Base-by-base conservation (phyloP, 805 yeast genomes). In the Candida oleophila region DNA sequence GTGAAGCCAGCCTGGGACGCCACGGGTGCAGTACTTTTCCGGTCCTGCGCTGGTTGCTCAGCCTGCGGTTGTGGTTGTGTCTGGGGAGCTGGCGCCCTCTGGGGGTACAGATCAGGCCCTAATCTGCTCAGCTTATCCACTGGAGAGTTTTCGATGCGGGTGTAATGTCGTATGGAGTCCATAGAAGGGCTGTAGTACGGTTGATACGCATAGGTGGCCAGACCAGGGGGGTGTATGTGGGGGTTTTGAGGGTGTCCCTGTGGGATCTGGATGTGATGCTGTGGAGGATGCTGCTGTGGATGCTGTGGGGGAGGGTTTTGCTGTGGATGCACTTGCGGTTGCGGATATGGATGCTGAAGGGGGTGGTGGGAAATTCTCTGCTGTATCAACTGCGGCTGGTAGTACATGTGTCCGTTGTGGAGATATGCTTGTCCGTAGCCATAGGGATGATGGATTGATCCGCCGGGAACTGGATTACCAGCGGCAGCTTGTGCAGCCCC, bases 1-100 rank as follows among this genome's bases (percentile, higher is more conserved):
- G 62, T 54, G 45, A 59, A 57, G 42, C 61, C n/a, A 14, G 40
- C 22, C 22, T 28, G 44, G 43, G 46, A 32, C 12, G 33, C 33
- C 14, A 9, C 12, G 18, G 38, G 18, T 11, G 11, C 20, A 20
- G 39, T 8, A n/a, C n/a, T n/a, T n/a, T n/a, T n/a, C n/a, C n/a
- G n/a, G n/a, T n/a, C n/a, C 9, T 43, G 49, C 22, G 45, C 38
- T 21, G 9, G 41, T 8, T 4, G 16, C 38, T 39, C 48, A 16
- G 28, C 43, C 16, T 28, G 42, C 16, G 28, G 28, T 7, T 32
- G 43, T 8, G 41, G 43, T n/a, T 40, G 50, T 9, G 36, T 22
- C 21, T 35, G 38, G 4, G 36, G 46, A 12, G 12, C 22, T 3
- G 43, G 49, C 25, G 33, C 34, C n/a, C 15, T 40, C 35, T 40